Evolutionary conservation across 805 yeast species (phyloP).

Genomic region (Candida suzukii): DNA sequence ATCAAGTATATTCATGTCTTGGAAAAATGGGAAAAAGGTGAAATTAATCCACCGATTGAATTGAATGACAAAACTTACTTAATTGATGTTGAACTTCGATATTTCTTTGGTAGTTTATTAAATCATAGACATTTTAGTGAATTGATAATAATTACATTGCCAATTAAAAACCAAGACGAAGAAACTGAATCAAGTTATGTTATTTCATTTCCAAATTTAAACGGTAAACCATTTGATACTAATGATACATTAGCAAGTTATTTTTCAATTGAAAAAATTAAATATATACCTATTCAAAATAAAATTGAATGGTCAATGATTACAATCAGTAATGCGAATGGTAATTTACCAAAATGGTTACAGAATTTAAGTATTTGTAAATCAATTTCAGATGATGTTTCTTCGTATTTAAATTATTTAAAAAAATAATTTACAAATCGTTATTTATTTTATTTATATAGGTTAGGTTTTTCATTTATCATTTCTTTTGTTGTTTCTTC

Average conservation of each 20-base stretch:
- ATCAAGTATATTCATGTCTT: slow-evolving; percentile 27
- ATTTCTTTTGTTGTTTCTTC: background rate
- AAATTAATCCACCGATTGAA: slow-evolving; percentile 12
- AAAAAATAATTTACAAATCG: background rate
- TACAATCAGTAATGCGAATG: slow-evolving; percentile 33
- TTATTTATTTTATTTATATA: background rate
- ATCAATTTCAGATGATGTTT: slow-evolving; percentile 32
- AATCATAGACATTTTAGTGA: slow-evolving; percentile 30
- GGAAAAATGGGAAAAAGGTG: slow-evolving; percentile 16
- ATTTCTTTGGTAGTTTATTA: slow-evolving; percentile 29
- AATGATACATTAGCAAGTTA: slow-evolving; percentile 22
- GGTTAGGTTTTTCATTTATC: background rate
- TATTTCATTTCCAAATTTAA: slow-evolving; percentile 26
- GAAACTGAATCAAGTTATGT: slow-evolving; percentile 22
- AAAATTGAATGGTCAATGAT: slow-evolving; percentile 29
- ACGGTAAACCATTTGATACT: slow-evolving; percentile 1
- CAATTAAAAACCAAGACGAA: slow-evolving; percentile 2
- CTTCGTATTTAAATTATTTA: slow-evolving; percentile 19
- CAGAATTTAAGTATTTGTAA: slow-evolving; percentile 32
- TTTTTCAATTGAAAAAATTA: slow-evolving; percentile 27
- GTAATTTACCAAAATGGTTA: slow-evolving; percentile 31
- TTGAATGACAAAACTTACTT: background rate
- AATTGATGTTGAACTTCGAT: slow-evolving; percentile 20
- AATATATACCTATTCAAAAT: slow-evolving; percentile 11
- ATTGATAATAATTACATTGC: slow-evolving; percentile 23